These are phyloP conservation scores for Alternaria ventricosa DNA, from an alignment of 2,329 filamentous ascomycete species.

Conservation along the genomic window DNA sequence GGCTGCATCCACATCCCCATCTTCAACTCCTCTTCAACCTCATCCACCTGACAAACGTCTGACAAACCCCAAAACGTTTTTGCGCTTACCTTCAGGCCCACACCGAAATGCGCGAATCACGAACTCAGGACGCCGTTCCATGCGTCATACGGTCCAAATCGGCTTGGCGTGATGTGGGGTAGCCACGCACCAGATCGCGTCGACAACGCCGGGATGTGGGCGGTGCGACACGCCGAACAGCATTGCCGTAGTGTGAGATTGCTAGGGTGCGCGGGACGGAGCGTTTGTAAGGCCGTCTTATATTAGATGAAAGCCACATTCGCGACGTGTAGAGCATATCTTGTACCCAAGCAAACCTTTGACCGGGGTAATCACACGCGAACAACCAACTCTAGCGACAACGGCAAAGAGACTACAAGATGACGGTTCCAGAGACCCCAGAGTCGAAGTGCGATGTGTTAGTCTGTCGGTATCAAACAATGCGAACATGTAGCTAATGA, in stretches of 20 bases:
- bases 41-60: slow-evolving; percentile 22
- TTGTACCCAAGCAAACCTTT: neutral
- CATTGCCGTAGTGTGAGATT: slow-evolving; percentile 23
- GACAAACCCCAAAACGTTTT: slow-evolving; percentile 11
- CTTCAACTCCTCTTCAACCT: neutral
- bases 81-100: neutral
- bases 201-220: neutral
- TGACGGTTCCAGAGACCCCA: slow-evolving; percentile 24
- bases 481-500: neutral
- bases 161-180: slow-evolving; percentile 35
- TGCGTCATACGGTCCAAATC: slow-evolving; percentile 13
- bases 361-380: neutral
- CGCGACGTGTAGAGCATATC: neutral
- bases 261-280: neutral
- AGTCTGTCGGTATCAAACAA: slow-evolving; percentile 2
- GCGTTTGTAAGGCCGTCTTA: neutral
- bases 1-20: neutral
- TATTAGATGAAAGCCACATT: slow-evolving; percentile 1
- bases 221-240: slow-evolving; percentile 19
- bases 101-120: slow-evolving; percentile 19
- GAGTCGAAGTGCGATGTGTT: slow-evolving; percentile 48
- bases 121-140: neutral
- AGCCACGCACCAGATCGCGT: slow-evolving; percentile 10
- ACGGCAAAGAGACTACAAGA: slow-evolving; percentile 22
- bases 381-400: neutral